These are phyloP conservation scores for Cordyceps javanica DNA, from an alignment of 2,329 filamentous ascomycete genomes.

Conservation along the genomic window DNA sequence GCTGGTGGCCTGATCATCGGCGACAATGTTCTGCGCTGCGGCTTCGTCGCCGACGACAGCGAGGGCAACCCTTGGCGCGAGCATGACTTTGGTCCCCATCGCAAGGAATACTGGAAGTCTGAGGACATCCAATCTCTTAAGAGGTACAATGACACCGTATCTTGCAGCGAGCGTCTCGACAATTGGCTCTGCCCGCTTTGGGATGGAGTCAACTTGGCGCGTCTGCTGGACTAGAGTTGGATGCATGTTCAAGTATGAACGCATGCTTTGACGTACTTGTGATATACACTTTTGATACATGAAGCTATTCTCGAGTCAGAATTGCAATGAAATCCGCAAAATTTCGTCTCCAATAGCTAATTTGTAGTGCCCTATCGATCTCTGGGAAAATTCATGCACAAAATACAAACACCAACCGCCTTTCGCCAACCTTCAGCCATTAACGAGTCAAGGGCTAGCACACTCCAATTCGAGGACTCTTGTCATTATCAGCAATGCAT, in stretches of 20 bases:
- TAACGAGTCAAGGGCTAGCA: too few relatives aligned
- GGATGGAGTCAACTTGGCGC: constrained; percentile 25
- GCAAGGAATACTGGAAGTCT: constrained; percentile 15
- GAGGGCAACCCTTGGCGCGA: not conserved
- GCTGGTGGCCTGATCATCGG: constrained; percentile 39
- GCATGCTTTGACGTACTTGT: not conserved
- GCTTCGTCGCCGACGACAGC: constrained; percentile 31
- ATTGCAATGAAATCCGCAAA: too few relatives aligned
- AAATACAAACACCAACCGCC: too few relatives aligned
- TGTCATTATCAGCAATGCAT: too few relatives aligned
- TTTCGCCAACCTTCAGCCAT: too few relatives aligned
- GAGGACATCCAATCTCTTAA: constrained; percentile 17
- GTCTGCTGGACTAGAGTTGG: constrained; percentile 23
- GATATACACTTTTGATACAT: not conserved
- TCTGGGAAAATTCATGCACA: too few relatives aligned
- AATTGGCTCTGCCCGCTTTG: constrained; percentile 26
- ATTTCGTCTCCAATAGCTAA: too few relatives aligned
- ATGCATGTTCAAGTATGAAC: not conserved
- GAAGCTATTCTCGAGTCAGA: too few relatives aligned
- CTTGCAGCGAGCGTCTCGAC: constrained; percentile 22
- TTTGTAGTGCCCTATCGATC: too few relatives aligned
- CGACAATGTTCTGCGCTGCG: constrained; percentile 40
- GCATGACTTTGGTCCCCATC: constrained; percentile 11
- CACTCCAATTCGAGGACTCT: too few relatives aligned
- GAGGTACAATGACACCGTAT: constrained; percentile 18